These are phyloP conservation scores for Xylaria sp. DNA, from an alignment of 2,329 filamentous ascomycete species.

Conservation along the genomic window DNA sequence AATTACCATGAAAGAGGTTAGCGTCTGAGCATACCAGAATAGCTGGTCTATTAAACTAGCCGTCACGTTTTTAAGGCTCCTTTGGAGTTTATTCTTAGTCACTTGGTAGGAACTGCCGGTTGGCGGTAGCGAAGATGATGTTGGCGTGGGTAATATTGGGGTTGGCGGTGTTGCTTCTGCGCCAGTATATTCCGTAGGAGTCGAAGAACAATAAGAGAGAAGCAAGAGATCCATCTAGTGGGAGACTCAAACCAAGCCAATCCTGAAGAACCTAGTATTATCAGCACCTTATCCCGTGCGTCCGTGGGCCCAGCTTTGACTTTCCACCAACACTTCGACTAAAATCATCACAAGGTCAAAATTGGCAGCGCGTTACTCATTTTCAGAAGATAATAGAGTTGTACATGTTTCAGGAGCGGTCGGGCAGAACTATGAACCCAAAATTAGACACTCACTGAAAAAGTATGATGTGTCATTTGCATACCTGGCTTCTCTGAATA, in stretches of 20 bases:
- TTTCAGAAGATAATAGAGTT: no score
- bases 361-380: no score
- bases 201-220: neutral
- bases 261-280: neutral
- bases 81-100: no score
- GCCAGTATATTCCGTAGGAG: neutral
- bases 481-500: no score
- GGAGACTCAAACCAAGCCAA: neutral
- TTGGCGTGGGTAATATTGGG: neutral
- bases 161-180: neutral
- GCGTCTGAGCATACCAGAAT: neutral
- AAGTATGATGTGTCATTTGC: no score
- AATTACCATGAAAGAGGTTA: neutral
- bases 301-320: neutral
- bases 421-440: no score
- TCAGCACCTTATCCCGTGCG: neutral
- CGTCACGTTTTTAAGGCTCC: neutral
- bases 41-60: neutral
- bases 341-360: neutral
- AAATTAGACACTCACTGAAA: no score
- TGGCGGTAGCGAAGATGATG: neutral
- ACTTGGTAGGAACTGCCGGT: no score
- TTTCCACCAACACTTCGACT: neutral
- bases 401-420: no score
- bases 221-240: neutral